Evolutionary conservation across 306 rosid genomes (phyloP).

Genomic region (Glycine soja): DNA sequence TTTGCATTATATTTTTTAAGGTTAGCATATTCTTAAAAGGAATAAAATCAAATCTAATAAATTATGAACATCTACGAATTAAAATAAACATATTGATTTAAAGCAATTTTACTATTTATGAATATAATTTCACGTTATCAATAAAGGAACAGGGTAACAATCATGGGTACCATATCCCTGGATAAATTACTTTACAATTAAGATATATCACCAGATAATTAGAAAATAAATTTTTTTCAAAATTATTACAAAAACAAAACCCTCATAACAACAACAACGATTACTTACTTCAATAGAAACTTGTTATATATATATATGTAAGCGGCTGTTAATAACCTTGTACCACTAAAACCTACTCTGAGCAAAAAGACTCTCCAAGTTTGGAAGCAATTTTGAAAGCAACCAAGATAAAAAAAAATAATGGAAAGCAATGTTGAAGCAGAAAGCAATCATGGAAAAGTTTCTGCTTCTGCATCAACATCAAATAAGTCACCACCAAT

Average conservation of each 20-base stretch:
- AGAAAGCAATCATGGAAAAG: background rate
- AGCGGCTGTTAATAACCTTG: background rate
- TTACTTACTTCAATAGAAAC: background rate
- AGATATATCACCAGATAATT: background rate
- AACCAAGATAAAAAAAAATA: background rate
- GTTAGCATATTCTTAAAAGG: background rate
- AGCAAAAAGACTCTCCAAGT: no score
- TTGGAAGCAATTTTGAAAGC: background rate
- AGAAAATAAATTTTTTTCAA: background rate
- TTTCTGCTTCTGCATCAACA: background rate
- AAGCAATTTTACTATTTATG: no score
- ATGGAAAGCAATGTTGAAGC: background rate
- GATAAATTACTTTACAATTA: background rate
- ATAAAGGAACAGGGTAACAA: no score
- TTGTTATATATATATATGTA: background rate
- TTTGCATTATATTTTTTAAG: background rate
- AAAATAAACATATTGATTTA: no score
- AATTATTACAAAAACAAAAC: background rate
- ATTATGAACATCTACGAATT: background rate
- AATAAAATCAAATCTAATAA: no score
- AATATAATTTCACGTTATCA: no score
- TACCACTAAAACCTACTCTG: background rate
- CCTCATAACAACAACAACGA: background rate
- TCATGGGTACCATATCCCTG: background rate
- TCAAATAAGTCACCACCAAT: background rate